These are phyloP conservation scores for Hygrophila difformis DNA, from an alignment of 257 asterid genomes.

Conservation along the genomic window DNA sequence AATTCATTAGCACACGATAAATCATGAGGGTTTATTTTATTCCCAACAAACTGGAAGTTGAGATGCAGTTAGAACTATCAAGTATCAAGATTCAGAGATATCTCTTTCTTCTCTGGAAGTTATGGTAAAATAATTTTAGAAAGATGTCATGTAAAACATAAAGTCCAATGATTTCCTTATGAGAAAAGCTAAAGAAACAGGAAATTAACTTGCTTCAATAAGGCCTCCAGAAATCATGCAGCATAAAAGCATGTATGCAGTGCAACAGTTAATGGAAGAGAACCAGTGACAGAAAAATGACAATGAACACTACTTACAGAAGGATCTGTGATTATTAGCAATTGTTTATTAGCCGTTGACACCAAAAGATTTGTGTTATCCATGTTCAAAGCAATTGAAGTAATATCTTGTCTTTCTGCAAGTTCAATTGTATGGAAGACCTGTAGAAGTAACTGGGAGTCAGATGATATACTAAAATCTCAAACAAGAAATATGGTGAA, in stretches of 20 bases:
- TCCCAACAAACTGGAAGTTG: not conserved
- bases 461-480: not conserved
- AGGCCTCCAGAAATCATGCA: too few species aligned
- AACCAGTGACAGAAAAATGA: not conserved
- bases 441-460: slow-evolving; percentile 30
- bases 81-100: not conserved
- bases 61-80: not conserved
- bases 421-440: slow-evolving; percentile 60
- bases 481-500: not conserved
- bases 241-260: too few species aligned
- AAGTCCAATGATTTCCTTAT: not conserved
- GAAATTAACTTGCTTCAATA: too few species aligned
- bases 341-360: slow-evolving; percentile 79
- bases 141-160: not conserved
- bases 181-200: slow-evolving; percentile 1
- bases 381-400: slow-evolving; percentile 62
- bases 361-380: slow-evolving; percentile 87
- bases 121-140: not conserved
- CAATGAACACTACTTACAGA: slow-evolving; percentile 56
- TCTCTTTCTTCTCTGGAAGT: not conserved
- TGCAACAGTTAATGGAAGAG: not conserved
- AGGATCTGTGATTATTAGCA: slow-evolving; percentile 87
- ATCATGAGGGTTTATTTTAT: not conserved
- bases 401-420: slow-evolving; percentile 69
- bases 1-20: not conserved